These are phyloP conservation scores for Pelargonium cotyledonis DNA, from an alignment of 441 rosid species.

Conservation along the genomic window DNA sequence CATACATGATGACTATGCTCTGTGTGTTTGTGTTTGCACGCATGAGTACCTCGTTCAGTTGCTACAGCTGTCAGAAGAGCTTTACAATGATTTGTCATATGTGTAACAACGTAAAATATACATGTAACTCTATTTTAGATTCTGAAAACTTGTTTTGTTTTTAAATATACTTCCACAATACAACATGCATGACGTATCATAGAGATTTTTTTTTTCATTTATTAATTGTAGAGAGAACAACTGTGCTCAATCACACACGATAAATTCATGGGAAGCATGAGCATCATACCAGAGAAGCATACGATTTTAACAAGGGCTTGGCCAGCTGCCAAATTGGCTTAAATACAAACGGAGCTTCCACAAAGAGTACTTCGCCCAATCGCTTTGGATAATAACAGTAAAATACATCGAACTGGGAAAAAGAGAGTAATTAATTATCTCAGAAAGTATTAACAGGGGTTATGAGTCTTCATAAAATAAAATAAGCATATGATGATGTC, in stretches of 20 bases:
- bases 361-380: slow-evolving; percentile 75
- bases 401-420: slow-evolving; percentile 78
- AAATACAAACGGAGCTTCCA: slow-evolving; percentile 88
- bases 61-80: slow-evolving; percentile 1
- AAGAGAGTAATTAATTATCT: slow-evolving; percentile 16
- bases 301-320: slow-evolving; percentile 68
- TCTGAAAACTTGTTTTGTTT: background rate
- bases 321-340: slow-evolving; percentile 76
- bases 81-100: background rate
- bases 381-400: slow-evolving; percentile 89
- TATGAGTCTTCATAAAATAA: background rate
- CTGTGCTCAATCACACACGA: background rate
- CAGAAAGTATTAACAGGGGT: slow-evolving; percentile 10
- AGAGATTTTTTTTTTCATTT: background rate
- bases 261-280: slow-evolving; percentile 1
- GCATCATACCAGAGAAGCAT: slow-evolving; percentile 75
- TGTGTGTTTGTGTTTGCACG: background rate
- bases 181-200: background rate
- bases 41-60: background rate
- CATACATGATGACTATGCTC: background rate
- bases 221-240: background rate
- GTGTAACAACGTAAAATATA: background rate
- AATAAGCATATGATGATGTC: background rate
- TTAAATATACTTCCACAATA: background rate
- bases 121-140: background rate